Conservation (phyloP, 2,329 filamentous ascomycete species). For the Sarocladiaceae sp. region DNA sequence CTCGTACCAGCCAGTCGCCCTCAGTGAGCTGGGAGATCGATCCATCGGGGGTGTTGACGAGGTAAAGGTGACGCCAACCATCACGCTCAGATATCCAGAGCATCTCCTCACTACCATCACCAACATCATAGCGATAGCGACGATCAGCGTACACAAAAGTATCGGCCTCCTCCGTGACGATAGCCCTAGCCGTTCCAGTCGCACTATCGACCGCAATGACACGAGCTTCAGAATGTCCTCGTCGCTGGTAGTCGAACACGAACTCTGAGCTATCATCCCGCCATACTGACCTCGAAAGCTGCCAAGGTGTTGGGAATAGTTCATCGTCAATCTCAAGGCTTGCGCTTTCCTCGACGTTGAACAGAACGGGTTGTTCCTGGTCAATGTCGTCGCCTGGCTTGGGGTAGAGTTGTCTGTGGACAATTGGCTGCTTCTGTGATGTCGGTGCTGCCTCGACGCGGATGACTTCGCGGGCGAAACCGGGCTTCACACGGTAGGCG, state of each 20-base stretch:
- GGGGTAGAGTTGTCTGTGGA: conserved; percentile 10
- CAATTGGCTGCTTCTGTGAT: conserved; percentile 11
- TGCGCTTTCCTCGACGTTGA: conserved; percentile 9
- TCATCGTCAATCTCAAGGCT: conserved; percentile 10
- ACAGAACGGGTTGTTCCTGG: conserved; percentile 11
- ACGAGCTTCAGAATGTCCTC: conserved; percentile 5
- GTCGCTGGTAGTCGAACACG: conserved; percentile 12
- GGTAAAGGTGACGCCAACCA: conserved; percentile 24
- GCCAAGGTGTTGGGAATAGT: conserved; percentile 11
- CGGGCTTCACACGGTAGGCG: conserved; percentile 10
- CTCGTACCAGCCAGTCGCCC: conserved; percentile 21
- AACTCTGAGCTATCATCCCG: conserved; percentile 11
- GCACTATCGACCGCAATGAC: conserved; percentile 3
- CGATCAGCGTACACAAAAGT: conserved; percentile 10
- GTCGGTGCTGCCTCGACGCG: conserved; percentile 11
- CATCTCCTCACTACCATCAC: conserved; percentile 15
- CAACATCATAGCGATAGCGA: conserved; percentile 10
- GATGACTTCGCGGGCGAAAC: conserved; percentile 9
- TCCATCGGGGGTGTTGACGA: conserved; percentile 13
- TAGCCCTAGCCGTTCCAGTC: conserved; percentile 7
- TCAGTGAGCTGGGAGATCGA: conserved; percentile 20
- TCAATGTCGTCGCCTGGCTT: conserved; percentile 12
- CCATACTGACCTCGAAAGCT: conserved; percentile 11
- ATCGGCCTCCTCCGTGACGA: conserved; percentile 11
- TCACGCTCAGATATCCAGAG: conserved; percentile 25